A percentile compares a stretch with the other conserved stretches of the same genome.
Conservation (phyloP, 345 rosid genomes). For the Eucalyptus tenuipes region DNA sequence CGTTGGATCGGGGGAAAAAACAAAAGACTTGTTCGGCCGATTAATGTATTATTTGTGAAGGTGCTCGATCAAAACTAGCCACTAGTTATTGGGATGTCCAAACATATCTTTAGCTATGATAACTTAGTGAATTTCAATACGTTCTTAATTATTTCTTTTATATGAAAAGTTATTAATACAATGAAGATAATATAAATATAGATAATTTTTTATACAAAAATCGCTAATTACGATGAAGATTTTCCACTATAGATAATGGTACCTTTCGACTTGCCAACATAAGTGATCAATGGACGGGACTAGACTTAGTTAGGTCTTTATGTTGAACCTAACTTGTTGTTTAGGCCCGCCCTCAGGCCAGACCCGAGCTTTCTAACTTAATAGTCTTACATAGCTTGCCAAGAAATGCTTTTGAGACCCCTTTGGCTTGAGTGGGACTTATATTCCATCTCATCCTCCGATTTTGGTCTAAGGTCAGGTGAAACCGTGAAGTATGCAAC, state of each 20-base stretch:
- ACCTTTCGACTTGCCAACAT: background rate
- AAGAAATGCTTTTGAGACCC: background rate
- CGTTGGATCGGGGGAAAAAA: background rate
- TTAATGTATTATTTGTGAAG: background rate
- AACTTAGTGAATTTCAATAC: background rate
- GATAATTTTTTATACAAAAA: no score
- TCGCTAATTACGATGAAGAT: background rate
- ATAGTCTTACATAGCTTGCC: background rate
- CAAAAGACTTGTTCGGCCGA: background rate
- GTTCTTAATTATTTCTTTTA: background rate
- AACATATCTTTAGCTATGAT: background rate
- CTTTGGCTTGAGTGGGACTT: background rate
- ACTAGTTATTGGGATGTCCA: background rate
- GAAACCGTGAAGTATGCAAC: background rate
- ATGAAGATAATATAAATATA: background rate
- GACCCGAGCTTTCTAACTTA: background rate
- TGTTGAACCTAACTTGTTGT: background rate
- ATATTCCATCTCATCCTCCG: background rate
- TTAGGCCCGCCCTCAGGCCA: background rate
- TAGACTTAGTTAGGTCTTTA: background rate
- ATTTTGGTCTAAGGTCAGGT: background rate
- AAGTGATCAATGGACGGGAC: background rate
- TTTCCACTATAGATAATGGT: background rate
- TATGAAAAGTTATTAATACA: background rate
- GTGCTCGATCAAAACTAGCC: background rate